Evolutionary conservation across 1,284 basidiomycete species (phyloP), one percentile per base, ranked within the genome.

Genomic region (Rhodotorula sp.): DNA sequence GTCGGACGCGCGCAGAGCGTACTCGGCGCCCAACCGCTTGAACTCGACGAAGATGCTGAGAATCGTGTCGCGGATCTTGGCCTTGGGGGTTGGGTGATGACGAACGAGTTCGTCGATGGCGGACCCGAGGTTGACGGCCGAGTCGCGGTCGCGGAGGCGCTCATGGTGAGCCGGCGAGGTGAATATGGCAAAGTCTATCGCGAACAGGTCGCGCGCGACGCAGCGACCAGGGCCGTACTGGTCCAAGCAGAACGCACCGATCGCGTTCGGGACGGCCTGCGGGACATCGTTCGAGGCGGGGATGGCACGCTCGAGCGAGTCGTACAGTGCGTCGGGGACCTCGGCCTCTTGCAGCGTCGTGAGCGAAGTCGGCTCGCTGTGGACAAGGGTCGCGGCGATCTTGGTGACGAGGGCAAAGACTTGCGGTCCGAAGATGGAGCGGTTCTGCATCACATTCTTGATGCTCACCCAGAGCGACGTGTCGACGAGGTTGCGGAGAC

Each of bases 361-460:
- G 67, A 99, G 84, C 20, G 93, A 95, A 0, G 95, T 98, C 15
- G 96, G 96, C 82, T 99, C 96, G 78, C 98, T 99, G 84, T 99
- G 95, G 24, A 99, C 89, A 80, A 99, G 98, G 0, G 94, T 95
- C 7, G 95, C 89, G 89, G 97, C 94, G 79, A 97, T 91, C 81
- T 95, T 95, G 84, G 97, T 93, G 2, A 93, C 89, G 55, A 93
- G 84, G 1, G 92, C 89, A 62, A 95, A 86, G 64, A 96, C 87
- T 76, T 88, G 90, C 1, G 91, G 86, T 4, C 96, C 96, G 81
- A 97, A 98, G 30, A 91, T 84, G 44, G 84, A 84, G 42, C 91
- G 86, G 77, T 93, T 85, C 77, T 91, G 87, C 77, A 99, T 89
- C 62, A 99, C 91, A 79, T 87, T 88, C 83, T 93, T 93, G 79